Base-by-base conservation (phyloP, 345 rosid genomes). In the Excoecaria agallocha region DNA sequence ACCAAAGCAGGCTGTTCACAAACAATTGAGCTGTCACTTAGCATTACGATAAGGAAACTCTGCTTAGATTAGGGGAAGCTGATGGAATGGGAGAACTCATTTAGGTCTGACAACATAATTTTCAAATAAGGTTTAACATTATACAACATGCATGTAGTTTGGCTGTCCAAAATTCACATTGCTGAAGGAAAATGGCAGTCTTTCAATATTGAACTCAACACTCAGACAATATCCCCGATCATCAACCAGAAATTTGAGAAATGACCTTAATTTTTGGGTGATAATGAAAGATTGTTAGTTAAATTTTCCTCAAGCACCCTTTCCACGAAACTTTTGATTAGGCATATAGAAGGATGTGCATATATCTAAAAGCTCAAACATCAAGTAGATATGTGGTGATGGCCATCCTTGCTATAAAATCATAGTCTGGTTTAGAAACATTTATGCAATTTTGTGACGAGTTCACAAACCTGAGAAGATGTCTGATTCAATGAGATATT, bases 381-480 rank as follows among this genome's bases (percentile, higher is more conserved):
- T 55, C 49, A 20, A 55, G 63, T 12, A 41, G 38, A 5, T 8
- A 22, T 45, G 30, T 30, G 43, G 30, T 52, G 39, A 37, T 39
- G 70, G 11, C 48, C 41, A 43, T 43, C 12, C 9, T 12, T 48
- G 24, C 48, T 25, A n/a, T n/a, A 69, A 64, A 65, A 73, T 48
- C 15, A 55, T 73, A 69, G 41, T 24, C 67, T 48, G 39, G 22
- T 55, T 76, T 52, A 59, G 54, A 20, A 12, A 57, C 48, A 11
- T 35, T 57, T 9, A 70, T 51, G 58, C 8, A 37, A 65, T 66
- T 57, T 12, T 15, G 41, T 30, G 30, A 71, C 17, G 64, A 64
- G 74, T 77, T 64, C 70, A 84, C 87, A 56, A 71, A 88, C 89
- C 87, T 81, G 83, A 79, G 64, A 79, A 68, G 86, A 62, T 41